Conservation (phyloP, 257 asterid genomes). For the Petunia axillaris region DNA sequence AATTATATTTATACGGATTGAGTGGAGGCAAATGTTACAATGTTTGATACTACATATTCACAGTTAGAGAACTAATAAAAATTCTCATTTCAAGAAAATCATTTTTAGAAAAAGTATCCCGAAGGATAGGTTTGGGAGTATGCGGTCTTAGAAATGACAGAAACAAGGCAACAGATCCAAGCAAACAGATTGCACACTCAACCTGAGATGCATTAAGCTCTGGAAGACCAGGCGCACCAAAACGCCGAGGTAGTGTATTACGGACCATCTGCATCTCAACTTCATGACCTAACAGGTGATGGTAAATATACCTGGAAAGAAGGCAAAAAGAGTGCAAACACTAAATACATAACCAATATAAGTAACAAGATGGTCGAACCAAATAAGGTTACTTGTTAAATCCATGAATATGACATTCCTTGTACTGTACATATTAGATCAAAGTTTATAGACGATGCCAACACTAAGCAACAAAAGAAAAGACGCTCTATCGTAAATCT, state of each 20-base stretch:
- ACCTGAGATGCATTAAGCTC: conserved; percentile 99
- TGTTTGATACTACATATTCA: not conserved
- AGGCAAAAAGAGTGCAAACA: not conserved
- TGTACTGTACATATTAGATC: not conserved
- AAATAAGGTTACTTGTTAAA: not conserved
- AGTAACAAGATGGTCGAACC: conserved; percentile 12
- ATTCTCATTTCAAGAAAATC: conserved; percentile 3
- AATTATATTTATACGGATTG: not conserved
- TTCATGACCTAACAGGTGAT: conserved; percentile 96
- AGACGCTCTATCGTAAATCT: not conserved
- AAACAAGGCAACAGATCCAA: not conserved
- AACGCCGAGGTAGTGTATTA: conserved; percentile 91
- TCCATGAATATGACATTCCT: conserved; percentile 18
- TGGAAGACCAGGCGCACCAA: conserved; percentile 99
- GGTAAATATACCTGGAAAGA: conserved; percentile 83
- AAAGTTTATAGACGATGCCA: not conserved
- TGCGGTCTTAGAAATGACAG: not conserved
- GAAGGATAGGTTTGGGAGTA: not conserved
- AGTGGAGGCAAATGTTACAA: not conserved
- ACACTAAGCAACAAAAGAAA: conserved; percentile 5
- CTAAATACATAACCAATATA: not conserved
- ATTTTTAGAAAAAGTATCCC: not conserved
- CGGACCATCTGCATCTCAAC: conserved; percentile 99
- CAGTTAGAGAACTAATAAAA: not conserved
- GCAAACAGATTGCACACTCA: conserved; percentile 13